A percentile compares a stretch with the other conserved stretches of the same genome.
Evolutionary conservation across 208 protist genomes (phyloP).

Genomic region (Wallacemonas sp.): DNA sequence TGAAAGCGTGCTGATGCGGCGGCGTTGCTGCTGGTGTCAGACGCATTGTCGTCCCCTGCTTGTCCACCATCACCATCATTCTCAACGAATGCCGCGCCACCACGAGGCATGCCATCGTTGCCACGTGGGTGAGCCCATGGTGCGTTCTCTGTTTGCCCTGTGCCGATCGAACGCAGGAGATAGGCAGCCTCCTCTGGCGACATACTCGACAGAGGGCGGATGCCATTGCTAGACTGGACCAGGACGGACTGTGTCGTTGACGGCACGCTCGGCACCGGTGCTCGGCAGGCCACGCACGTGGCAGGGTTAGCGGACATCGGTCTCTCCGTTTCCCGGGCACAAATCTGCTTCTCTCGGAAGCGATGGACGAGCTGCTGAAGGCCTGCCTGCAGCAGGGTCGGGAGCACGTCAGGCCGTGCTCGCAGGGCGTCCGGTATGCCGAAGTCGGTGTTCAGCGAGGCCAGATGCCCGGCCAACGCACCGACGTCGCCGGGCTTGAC

Average conservation of each 20-base stretch:
- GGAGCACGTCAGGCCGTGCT: constrained; percentile 36
- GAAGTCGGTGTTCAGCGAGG: constrained; percentile 52
- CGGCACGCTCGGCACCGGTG: not conserved
- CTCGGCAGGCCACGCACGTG: not conserved
- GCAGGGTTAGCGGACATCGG: not conserved
- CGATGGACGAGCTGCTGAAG: constrained; percentile 38
- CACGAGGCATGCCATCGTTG: no score
- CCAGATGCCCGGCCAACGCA: constrained; percentile 27
- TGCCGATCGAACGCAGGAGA: not conserved
- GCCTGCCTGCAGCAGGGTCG: constrained; percentile 43
- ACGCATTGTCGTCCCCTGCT: no score
- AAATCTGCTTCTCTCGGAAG: constrained; percentile 18
- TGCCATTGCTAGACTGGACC: constrained; percentile 52
- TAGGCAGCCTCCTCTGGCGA: not conserved
- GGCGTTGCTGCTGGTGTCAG: no score
- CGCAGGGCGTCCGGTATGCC: constrained; percentile 44
- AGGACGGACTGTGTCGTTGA: constrained; percentile 39
- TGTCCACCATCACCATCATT: no score
- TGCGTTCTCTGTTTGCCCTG: no score
- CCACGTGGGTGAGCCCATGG: no score
- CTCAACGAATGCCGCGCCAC: no score
- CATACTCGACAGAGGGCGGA: constrained; percentile 4
- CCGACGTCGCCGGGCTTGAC: constrained; percentile 32
- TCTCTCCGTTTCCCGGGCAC: not conserved
- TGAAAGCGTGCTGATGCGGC: not conserved